A percentile compares a stretch with the other conserved stretches of the same genome.
phyloP scores from a whole-genome alignment of 345 rosid species.

The Aquilaria yunnanensis region DNA sequence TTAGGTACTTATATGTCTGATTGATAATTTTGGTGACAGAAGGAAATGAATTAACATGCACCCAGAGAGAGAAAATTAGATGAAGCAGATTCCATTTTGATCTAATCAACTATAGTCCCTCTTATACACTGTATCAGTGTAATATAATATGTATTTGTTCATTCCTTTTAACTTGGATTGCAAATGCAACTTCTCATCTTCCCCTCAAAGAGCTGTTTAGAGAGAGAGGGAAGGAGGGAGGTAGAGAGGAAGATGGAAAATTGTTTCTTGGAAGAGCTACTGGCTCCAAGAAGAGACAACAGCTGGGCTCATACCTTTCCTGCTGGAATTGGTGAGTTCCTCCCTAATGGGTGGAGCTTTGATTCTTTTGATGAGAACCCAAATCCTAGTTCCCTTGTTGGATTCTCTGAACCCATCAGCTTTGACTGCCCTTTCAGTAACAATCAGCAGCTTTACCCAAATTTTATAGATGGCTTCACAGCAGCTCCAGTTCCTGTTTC shows the following conservation, averaged over 20 bases:
- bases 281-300: slow-evolving; percentile 49
- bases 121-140: slow-evolving; percentile 4
- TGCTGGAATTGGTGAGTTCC: slow-evolving; percentile 26
- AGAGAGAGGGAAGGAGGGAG: slow-evolving; percentile 8
- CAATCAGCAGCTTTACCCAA: slow-evolving; percentile 16
- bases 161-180: slow-evolving; percentile 7
- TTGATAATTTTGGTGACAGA: slow-evolving; percentile 29
- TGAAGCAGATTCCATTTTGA: slow-evolving; percentile 34
- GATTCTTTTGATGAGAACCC: slow-evolving; percentile 38
- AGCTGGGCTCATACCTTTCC: slow-evolving; percentile 13
- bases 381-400: slow-evolving; percentile 22
- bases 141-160: background rate
- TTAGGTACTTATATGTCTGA: slow-evolving; percentile 22
- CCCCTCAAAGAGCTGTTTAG: slow-evolving; percentile 13
- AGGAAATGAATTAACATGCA: slow-evolving; percentile 26
- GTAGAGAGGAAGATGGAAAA: slow-evolving; percentile 48
- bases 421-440: slow-evolving; percentile 40
- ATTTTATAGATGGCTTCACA: slow-evolving; percentile 35
- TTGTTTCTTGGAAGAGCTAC: slow-evolving; percentile 70
- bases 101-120: slow-evolving; percentile 9
- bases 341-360: slow-evolving; percentile 42
- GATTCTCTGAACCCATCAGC: slow-evolving; percentile 24
- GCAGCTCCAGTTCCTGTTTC: slow-evolving; percentile 13
- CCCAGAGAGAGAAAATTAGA: slow-evolving; percentile 18
- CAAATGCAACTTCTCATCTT: slow-evolving; percentile 21